Evolutionary conservation across 345 rosid species (phyloP).

Genomic region (Heritiera littoralis): DNA sequence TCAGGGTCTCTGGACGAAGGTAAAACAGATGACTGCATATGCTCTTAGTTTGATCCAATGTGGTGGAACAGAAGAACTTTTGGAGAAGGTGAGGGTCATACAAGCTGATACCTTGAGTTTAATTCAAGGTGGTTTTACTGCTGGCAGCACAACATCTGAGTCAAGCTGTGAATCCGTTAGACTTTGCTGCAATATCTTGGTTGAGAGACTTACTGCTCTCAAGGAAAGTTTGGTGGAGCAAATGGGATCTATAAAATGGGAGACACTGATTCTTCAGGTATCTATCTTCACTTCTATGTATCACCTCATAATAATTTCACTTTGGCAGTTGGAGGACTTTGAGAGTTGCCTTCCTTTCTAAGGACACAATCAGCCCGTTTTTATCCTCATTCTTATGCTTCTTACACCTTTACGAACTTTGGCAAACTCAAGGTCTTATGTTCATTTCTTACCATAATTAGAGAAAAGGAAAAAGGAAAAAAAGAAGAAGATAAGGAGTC

Average conservation of each 20-base stretch:
- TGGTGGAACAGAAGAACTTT: conserved; percentile 42
- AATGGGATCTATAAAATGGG: conserved; percentile 64
- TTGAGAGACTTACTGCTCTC: conserved; percentile 58
- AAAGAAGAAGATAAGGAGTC: not conserved
- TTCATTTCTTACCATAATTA: not conserved
- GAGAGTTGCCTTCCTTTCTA: not conserved
- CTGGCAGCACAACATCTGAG: conserved; percentile 92
- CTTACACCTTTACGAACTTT: not conserved
- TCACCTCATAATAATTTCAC: not conserved
- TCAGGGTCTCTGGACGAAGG: conserved; percentile 97
- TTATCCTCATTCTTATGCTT: not conserved
- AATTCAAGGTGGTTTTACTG: conserved; percentile 73
- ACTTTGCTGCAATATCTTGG: conserved; percentile 68
- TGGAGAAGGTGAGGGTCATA: conserved; percentile 67
- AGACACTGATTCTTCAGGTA: conserved; percentile 70
- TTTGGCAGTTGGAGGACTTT: not conserved
- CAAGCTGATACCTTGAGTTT: conserved; percentile 74
- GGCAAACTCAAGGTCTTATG: not conserved
- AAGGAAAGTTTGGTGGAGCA: conserved; percentile 51
- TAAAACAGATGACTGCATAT: conserved; percentile 85
- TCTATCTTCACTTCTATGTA: conserved; percentile 8
- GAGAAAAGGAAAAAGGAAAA: not conserved
- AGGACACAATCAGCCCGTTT: not conserved
- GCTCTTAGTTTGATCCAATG: conserved; percentile 62
- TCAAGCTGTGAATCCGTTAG: conserved; percentile 78